Base-by-base conservation (phyloP, 768 basidiomycete genomes). In the Naematelia encephala region DNA sequence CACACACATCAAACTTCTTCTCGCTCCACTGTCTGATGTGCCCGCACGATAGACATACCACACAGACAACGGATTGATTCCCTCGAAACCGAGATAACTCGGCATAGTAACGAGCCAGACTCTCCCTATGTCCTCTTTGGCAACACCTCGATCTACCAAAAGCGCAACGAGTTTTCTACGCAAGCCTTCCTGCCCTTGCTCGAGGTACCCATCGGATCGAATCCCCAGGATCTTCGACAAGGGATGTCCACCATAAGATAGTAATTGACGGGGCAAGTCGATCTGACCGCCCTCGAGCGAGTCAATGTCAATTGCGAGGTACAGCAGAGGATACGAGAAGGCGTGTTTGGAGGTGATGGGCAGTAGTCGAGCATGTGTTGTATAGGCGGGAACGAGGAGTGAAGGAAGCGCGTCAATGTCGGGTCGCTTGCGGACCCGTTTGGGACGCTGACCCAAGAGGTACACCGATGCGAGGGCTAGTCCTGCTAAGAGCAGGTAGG, bases 81-180 rank as follows among this genome's bases (percentile, higher is more conserved):
- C 87, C 68, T 86, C 84, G 52, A 80, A 82, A 0, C 87, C 87
- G 26, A 85, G 58, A 52, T 84, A 83, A 53, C 82, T 84, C 2
- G 87, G 87, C 84, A 87, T 87, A 1, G 87, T 86, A 76, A 88
- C 78, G 79, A 88, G 82, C 86, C 86, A 90, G 0, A 82, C 81
- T 58, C 84, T 84, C 4, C 80, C 76, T 4, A 86, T 49, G 0
- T 57, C 39, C 3, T 53, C 52, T 10, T 25, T n/a, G 5, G 34
- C 25, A 25, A 65, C 26, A 0, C 58, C 61, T 29, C 53, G 23
- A 3, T 51, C 30, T 8, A 5, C 12, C 23, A 69, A 23, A 2
- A 73, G 44, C 16, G 5, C 14, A 22, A 61, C 57, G 25, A 65
- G 21, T 29, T 67, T 66, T 11, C 23, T 51, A 51, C 67, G 21